Conservation (phyloP, 164 flowering plant genomes). For the Pachysandra terminalis region DNA sequence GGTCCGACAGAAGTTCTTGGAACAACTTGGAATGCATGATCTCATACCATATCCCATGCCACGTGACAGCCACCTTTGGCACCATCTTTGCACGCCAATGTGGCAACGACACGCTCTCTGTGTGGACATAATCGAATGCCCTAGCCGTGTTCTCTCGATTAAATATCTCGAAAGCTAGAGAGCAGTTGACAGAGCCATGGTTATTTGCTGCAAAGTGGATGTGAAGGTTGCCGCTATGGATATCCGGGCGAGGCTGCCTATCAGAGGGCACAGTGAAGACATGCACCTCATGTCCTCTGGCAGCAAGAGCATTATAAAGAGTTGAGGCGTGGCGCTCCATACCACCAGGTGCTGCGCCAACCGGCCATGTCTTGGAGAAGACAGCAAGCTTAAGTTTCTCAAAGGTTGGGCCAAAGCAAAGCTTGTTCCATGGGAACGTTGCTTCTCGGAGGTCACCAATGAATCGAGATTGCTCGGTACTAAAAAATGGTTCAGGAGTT, state of each 20-base stretch:
- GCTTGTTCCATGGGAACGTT: slow-evolving; percentile 50
- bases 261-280: slow-evolving; percentile 54
- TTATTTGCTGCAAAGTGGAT: slow-evolving; percentile 34
- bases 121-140: slow-evolving; percentile 43
- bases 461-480: slow-evolving; percentile 7
- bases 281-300: slow-evolving; percentile 50
- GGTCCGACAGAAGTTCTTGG: slow-evolving; percentile 30
- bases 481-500: slow-evolving; percentile 12
- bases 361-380: slow-evolving; percentile 59
- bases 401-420: slow-evolving; percentile 34
- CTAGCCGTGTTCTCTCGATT: slow-evolving; percentile 19
- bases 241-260: slow-evolving; percentile 18
- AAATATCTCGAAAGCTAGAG: slow-evolving; percentile 35
- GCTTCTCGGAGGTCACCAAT: slow-evolving; percentile 46
- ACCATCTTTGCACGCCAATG: slow-evolving; percentile 37
- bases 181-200: slow-evolving; percentile 31
- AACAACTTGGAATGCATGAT: slow-evolving; percentile 44
- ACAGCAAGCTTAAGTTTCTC: slow-evolving; percentile 44
- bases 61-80: slow-evolving; percentile 46
- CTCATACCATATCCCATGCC: slow-evolving; percentile 58
- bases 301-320: slow-evolving; percentile 39
- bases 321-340: slow-evolving; percentile 66
- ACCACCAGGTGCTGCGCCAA: slow-evolving; percentile 51
- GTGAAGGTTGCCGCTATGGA: slow-evolving; percentile 28
- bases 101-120: slow-evolving; percentile 52